Conservation (phyloP, 306 rosid genomes). For the Lathyrus oleraceus region DNA sequence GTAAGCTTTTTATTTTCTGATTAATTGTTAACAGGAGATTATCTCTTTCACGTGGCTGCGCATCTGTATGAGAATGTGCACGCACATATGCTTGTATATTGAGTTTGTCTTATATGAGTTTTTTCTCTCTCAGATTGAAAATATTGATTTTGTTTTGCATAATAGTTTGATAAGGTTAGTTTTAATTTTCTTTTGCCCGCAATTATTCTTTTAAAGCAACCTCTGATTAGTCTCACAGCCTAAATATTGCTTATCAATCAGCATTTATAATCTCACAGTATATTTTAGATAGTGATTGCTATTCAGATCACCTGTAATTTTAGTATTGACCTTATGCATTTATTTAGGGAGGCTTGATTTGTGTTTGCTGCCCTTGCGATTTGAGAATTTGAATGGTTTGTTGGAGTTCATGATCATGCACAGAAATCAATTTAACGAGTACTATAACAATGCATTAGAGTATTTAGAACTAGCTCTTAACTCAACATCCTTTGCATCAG, state of each 20-base stretch:
- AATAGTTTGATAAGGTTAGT: slow-evolving; percentile 17
- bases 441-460: slow-evolving; percentile 59
- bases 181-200: not conserved
- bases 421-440: slow-evolving; percentile 44
- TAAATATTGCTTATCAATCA: not conserved
- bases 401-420: slow-evolving; percentile 47
- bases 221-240: slow-evolving; percentile 11
- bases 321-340: slow-evolving; percentile 32
- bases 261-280: slow-evolving; percentile 1
- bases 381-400: slow-evolving; percentile 46
- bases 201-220: slow-evolving; percentile 4
- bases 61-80: not conserved
- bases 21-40: not conserved
- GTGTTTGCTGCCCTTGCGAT: slow-evolving; percentile 65
- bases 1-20: slow-evolving; percentile 45
- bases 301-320: slow-evolving; percentile 11
- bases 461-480: slow-evolving; percentile 57
- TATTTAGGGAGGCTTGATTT: slow-evolving; percentile 63
- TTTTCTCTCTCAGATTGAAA: slow-evolving; percentile 6
- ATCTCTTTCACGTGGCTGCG: slow-evolving; percentile 21
- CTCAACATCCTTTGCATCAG: slow-evolving; percentile 50
- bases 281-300: slow-evolving; percentile 24
- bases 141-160: slow-evolving; percentile 22
- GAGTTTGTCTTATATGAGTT: slow-evolving; percentile 20
- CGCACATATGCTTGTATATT: not conserved